Percentiles rank a stretch among this genome's conserved stretches.
Evolutionary conservation across 2,329 filamentous ascomycete species (phyloP).

Genomic region (Akanthomyces uredinophilus): DNA sequence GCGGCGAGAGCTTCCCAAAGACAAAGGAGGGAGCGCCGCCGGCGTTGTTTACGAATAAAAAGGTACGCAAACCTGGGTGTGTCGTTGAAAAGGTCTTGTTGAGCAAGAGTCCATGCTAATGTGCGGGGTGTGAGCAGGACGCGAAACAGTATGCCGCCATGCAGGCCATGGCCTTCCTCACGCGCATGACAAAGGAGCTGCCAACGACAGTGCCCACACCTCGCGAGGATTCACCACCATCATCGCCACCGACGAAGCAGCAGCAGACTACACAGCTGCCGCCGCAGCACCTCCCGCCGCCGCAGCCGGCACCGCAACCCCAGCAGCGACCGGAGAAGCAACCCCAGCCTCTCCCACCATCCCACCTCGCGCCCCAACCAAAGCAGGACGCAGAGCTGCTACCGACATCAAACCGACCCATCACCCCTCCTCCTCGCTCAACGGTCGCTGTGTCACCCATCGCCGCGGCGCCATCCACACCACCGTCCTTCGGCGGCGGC

Average conservation of each 20-base stretch:
- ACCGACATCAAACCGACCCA: background rate
- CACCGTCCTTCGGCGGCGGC: background rate
- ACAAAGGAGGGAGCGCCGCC: conserved; percentile 18
- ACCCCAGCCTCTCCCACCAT: background rate
- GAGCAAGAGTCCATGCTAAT: background rate
- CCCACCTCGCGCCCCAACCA: background rate
- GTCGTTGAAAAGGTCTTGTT: background rate
- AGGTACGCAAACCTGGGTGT: conserved; percentile 22
- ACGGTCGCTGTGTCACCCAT: too few relatives aligned
- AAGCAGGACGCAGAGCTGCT: background rate
- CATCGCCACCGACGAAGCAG: background rate
- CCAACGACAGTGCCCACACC: background rate
- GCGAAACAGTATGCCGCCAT: conserved; percentile 51
- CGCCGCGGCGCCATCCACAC: background rate
- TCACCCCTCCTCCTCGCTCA: background rate
- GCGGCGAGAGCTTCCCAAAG: conserved; percentile 21
- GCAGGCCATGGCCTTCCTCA: conserved; percentile 40
- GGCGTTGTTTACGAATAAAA: conserved; percentile 42
- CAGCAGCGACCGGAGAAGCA: background rate
- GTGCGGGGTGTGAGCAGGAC: conserved; percentile 23
- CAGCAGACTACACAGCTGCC: background rate
- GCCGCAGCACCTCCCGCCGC: background rate
- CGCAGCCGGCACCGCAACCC: background rate
- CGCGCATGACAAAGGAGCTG: background rate
- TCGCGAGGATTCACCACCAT: conserved; percentile 1